These are phyloP conservation scores for Ascochyta pisi DNA, from an alignment of 2,329 filamentous ascomycete genomes.

Conservation along the genomic window DNA sequence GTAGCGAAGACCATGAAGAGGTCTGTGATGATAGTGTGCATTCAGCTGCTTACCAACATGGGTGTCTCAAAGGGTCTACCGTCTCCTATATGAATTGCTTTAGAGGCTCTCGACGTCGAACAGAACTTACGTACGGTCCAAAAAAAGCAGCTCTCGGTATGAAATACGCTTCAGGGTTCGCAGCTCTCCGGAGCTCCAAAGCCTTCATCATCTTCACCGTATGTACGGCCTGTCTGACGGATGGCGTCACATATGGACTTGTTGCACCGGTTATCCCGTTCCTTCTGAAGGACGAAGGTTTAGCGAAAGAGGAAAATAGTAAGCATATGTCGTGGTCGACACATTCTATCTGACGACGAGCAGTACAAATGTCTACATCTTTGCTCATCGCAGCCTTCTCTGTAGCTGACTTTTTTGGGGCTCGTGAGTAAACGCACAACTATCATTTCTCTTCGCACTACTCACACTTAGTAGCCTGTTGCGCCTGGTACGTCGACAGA, in stretches of 20 bases:
- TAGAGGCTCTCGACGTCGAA: not conserved
- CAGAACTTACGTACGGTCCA: too few species aligned
- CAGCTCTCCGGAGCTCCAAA: constrained; percentile 17
- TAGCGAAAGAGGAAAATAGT: not conserved
- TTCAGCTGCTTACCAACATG: not conserved
- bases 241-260: constrained; percentile 21
- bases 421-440: not conserved
- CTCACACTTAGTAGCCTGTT: constrained; percentile 8
- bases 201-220: constrained; percentile 20
- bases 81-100: not conserved
- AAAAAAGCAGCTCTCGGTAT: not conserved
- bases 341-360: not conserved
- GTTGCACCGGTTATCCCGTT: constrained; percentile 23
- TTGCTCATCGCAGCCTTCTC: not conserved
- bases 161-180: not conserved
- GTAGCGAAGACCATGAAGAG: not conserved
- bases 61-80: too few species aligned
- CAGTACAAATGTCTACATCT: not conserved
- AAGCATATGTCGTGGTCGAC: not conserved
- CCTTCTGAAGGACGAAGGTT: constrained; percentile 14
- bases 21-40: not conserved
- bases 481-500: constrained; percentile 23
- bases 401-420: constrained; percentile 1
- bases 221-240: constrained; percentile 21
- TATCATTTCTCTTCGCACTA: not conserved